Evolutionary conservation across 129 eudicot genomes (phyloP).

Genomic region (Smallanthus sonchifolius): DNA sequence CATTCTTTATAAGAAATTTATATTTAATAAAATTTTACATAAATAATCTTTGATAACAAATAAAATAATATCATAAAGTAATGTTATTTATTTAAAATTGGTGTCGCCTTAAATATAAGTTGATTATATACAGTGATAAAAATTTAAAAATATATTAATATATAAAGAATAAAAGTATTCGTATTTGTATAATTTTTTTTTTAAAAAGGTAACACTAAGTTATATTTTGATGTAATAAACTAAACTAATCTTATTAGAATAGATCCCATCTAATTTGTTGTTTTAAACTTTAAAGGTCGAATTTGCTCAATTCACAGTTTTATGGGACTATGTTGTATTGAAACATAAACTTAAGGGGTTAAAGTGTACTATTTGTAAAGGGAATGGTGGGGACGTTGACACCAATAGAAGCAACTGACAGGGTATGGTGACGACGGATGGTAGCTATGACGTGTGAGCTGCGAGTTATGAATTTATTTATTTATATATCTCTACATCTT

Average conservation of each 20-base stretch:
- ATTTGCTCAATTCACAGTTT: neutral
- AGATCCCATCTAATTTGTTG: neutral
- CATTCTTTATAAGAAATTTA: no score
- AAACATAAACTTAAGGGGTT: neutral
- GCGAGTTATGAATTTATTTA: neutral
- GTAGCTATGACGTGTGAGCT: constrained; percentile 10
- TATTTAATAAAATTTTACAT: no score
- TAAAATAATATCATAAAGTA: no score
- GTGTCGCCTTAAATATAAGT: no score
- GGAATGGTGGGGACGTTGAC: constrained; percentile 3
- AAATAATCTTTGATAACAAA: no score
- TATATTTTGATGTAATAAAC: neutral
- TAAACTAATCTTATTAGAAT: neutral
- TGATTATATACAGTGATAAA: no score
- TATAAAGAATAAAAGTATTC: no score
- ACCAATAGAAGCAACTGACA: constrained; percentile 16
- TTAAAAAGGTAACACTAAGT: no score
- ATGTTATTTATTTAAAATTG: no score
- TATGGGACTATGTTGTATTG: neutral
- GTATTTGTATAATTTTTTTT: no score
- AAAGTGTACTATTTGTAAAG: constrained; percentile 9
- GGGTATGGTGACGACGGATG: constrained; percentile 14
- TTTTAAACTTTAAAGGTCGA: neutral
- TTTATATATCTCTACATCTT: no score
- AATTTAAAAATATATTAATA: no score